Base-by-base conservation (phyloP, 2,329 filamentous ascomycete genomes). In the Laburnicola sp. region DNA sequence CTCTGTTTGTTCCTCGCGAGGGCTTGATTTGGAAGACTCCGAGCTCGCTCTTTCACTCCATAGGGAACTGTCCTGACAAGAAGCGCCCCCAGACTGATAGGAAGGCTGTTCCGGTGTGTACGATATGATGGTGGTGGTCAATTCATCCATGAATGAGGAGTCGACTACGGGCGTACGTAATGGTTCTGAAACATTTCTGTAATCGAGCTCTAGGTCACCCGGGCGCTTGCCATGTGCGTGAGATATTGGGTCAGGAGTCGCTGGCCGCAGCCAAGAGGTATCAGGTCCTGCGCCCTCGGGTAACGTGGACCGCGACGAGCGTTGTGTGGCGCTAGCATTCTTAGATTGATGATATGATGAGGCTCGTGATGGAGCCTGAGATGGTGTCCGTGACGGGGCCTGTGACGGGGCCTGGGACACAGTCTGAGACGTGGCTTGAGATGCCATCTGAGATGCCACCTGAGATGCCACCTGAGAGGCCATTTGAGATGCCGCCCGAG, bases 1-100 rank as follows among this genome's bases (percentile, higher is more conserved):
- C 6, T 55, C 54, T 9, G 39, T 16, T 21, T 22, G 31, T 7
- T 60, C 63, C 4, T 48, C 57, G 26, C 56, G 52, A 2, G 59
- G 52, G 38, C 68, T 71, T 2, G 66, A 68, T 26, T 62, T 60
- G 6, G 69, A 71, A 2, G 68, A 71, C 2, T 54, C 45, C 6
- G 57, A 60, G 39, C 67, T 70, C 35, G 47, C 61, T 2, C 56
- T 50, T 36, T 69, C 68, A 26, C 66, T 71, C 66, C 65, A 72
- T 8, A 63, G 42, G 7, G 64, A 63, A 46, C 59, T 68, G 11
- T 58, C 50, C 4, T 49, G 47, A 2, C 65, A 69, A 16, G 53
- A 63, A 3, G 62, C 61, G 45, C 68, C 70, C 9, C 66, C 63
- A 4, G 66, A 64, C 1, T 65, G 68, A 41, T 58, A 63, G 25